phyloP scores from a whole-genome alignment of 2,329 filamentous ascomycete genomes.

The Lecanicillium sp. region DNA sequence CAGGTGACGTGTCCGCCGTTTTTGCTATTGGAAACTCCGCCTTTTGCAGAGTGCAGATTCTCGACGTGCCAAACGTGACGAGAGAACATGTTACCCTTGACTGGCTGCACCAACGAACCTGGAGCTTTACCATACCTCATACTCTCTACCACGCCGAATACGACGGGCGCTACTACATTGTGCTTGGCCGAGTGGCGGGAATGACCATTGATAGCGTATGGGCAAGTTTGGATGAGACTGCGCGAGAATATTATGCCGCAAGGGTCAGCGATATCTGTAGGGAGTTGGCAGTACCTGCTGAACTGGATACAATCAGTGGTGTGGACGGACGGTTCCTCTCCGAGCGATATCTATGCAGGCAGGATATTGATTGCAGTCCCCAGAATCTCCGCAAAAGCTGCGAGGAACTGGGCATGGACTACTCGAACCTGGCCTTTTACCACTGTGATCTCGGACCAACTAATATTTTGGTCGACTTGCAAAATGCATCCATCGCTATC shows the following conservation, averaged over 20 bases:
- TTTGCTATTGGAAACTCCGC: conserved; percentile 12
- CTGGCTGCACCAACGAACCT: conserved; percentile 7
- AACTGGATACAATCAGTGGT: conserved; percentile 8
- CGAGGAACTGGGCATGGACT: conserved; percentile 19
- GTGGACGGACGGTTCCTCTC: conserved; percentile 10
- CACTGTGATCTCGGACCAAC: conserved; percentile 22
- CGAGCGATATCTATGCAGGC: conserved; percentile 8
- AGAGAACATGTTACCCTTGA: conserved; percentile 13
- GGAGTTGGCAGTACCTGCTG: conserved; percentile 6
- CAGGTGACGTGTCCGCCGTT: conserved; percentile 9
- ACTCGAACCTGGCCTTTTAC: conserved; percentile 19
- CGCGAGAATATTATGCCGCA: conserved; percentile 13
- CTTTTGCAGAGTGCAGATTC: conserved; percentile 12
- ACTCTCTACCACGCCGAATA: conserved; percentile 15
- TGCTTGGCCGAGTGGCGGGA: conserved; percentile 16
- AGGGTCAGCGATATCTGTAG: conserved; percentile 11
- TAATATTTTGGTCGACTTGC: conserved; percentile 20
- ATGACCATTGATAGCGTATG: conserved; percentile 16
- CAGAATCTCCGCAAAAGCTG: conserved; percentile 8
- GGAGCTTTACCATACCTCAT: conserved; percentile 11
- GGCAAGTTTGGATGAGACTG: conserved; percentile 14
- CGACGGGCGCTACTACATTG: conserved; percentile 17
- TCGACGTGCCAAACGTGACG: conserved; percentile 6
- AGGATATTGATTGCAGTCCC: background rate
- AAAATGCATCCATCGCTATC: conserved; percentile 15